Base-by-base conservation (phyloP, 495 filamentous ascomycete species). In the Aspergillus nanangensis region DNA sequence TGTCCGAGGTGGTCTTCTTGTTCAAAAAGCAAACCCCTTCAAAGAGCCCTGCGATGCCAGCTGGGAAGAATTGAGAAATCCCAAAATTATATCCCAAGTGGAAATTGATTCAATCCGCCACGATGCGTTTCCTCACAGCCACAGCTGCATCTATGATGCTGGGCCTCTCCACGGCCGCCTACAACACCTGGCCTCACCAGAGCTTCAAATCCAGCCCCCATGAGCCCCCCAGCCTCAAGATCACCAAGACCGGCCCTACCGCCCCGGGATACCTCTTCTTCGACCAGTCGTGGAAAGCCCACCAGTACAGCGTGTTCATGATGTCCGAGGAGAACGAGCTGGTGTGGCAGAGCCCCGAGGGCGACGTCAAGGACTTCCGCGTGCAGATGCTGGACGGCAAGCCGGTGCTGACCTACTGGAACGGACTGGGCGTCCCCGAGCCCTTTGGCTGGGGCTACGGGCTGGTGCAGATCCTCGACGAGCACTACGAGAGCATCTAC, bases 401-500 rank as follows among this genome's bases (percentile, higher is more conserved):
- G 53, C 37, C 46, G 15, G 56, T 62, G 9, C 37, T 62, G 20
- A 52, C 51, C 1, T 62, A 48, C 46, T 62, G 56, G 56, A 42
- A 48, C 41, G 58, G 51, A 9, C 23, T 43, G 24, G 17, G 36
- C 22, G 37, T 51, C 4, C 42, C 44, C 9, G 39, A 36, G 17
- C 21, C 41, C n/a, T 17, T 14, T 8, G 58, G 42, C 10, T 55
- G 51, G 8, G 62, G 62, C 4, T 66, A 66, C 47, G 64, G 64
- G 8, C 46, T 41, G n/a, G 45, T 58, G 1, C 59, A 56, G 20
- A 57, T 68, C 31, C 58, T 77, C 1, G 67, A 76, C 42, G 47
- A 60, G 8, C 58, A 69, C 8, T 76, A 76, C 46, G 61, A 60
- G 4, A 60, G 66, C 27, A 63, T 69, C 43, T 55, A 57, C 36